Conservation (phyloP, 1,284 basidiomycete genomes). For the Trametes sp. region DNA sequence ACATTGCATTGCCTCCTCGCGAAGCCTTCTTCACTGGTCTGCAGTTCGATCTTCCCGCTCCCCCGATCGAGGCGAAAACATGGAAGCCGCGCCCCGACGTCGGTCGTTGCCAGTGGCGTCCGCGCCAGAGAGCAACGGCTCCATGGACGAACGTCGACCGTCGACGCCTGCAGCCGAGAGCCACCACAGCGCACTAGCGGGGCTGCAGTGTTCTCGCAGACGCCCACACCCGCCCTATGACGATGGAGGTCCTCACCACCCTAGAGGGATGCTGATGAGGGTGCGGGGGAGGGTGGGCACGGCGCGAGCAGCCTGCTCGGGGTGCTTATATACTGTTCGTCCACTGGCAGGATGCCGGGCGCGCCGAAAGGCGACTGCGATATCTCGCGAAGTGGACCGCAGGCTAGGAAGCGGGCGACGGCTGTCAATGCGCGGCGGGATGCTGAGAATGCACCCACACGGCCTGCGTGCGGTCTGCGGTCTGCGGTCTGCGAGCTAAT, state of each 20-base stretch:
- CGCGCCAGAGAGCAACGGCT: background rate
- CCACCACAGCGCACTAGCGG: background rate
- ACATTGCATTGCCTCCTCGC: conserved; percentile 5
- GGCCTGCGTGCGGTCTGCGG: background rate
- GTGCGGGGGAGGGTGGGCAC: no score
- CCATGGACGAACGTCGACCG: background rate
- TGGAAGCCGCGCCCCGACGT: background rate
- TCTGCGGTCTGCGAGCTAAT: conserved; percentile 4
- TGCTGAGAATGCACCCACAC: background rate
- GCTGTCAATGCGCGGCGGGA: background rate
- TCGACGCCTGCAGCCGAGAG: background rate
- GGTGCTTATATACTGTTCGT: no score
- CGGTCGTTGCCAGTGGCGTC: background rate
- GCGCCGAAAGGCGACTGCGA: no score
- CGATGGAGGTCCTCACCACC: no score
- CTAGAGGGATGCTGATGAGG: no score
- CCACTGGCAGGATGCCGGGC: no score
- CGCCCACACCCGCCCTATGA: background rate
- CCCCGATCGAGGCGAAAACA: background rate
- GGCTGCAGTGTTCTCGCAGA: conserved; percentile 6
- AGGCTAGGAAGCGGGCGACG: background rate
- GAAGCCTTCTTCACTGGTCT: no score
- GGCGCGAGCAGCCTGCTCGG: no score
- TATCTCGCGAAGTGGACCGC: no score
- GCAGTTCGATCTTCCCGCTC: background rate